Percentiles rank a stretch among this genome's conserved stretches.
Evolutionary conservation across 768 basidiomycete genomes (phyloP).

Genomic region (Exsudoporus frostii): DNA sequence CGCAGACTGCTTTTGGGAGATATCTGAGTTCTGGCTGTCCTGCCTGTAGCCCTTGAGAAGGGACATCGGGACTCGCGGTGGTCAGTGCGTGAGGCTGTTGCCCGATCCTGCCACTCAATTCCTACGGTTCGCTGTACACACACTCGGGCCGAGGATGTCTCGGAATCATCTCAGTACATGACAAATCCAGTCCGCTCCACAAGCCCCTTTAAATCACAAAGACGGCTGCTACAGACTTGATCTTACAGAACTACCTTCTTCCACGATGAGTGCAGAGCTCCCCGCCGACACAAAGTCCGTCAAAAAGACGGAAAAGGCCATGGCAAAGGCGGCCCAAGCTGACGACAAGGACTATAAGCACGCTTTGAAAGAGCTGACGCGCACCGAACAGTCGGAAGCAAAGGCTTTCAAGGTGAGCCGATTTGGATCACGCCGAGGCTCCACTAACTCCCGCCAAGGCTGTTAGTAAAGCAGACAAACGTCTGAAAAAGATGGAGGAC

Average conservation of each 20-base stretch:
- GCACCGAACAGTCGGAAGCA: slow-evolving; percentile 50
- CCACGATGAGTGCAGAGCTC: slow-evolving; percentile 22
- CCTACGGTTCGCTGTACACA: background rate
- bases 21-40: slow-evolving; percentile 13
- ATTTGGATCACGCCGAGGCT: background rate
- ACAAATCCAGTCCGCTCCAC: slow-evolving; percentile 5
- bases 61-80: slow-evolving; percentile 19
- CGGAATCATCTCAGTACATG: background rate
- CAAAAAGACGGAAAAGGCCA: slow-evolving; percentile 43
- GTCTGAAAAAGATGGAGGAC: slow-evolving; percentile 46
- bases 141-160: background rate
- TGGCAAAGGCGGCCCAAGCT: slow-evolving; percentile 48
- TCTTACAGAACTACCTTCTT: background rate
- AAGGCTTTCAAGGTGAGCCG: slow-evolving; percentile 50
- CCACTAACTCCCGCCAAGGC: slow-evolving; percentile 30
- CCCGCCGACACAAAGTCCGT: slow-evolving; percentile 26
- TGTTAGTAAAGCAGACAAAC: slow-evolving; percentile 45
- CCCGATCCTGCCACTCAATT: slow-evolving; percentile 4
- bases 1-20: slow-evolving; percentile 9
- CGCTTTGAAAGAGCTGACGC: slow-evolving; percentile 50
- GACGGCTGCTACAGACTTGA: background rate
- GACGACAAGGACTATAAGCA: slow-evolving; percentile 51
- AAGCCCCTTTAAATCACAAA: slow-evolving; percentile 7
- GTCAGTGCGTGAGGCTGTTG: slow-evolving; percentile 10
- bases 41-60: slow-evolving; percentile 2